Percentiles rank a stretch among this genome's conserved stretches.
Evolutionary conservation across 2,329 filamentous ascomycete species (phyloP).

Genomic region (Phaeosphaeriaceae sp.): DNA sequence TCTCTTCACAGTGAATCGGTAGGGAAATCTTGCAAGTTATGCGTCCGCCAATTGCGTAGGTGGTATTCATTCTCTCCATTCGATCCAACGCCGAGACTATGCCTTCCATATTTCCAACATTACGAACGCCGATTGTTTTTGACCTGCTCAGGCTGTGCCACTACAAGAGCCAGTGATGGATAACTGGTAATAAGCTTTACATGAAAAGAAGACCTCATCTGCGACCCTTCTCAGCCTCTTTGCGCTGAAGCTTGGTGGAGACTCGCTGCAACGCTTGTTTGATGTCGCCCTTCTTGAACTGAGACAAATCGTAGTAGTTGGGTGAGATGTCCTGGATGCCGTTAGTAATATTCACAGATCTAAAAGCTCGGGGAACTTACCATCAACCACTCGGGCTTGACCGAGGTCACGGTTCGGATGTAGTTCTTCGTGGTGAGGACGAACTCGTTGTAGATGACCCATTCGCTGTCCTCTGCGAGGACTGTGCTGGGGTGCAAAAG

Average conservation of each 20-base stretch:
- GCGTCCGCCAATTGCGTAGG: neutral
- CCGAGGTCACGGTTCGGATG: conserved; percentile 88
- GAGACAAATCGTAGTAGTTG: conserved; percentile 84
- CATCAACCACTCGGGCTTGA: conserved; percentile 93
- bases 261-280: conserved; percentile 68
- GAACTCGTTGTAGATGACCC: conserved; percentile 98
- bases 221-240: conserved; percentile 48
- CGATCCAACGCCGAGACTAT: neutral
- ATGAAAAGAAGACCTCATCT: conserved; percentile 5
- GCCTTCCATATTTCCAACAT: neutral
- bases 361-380: conserved; percentile 58
- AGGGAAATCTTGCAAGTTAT: neutral
- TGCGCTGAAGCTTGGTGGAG: conserved; percentile 62
- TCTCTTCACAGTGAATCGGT: no score
- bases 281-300: conserved; percentile 85
- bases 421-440: conserved; percentile 98
- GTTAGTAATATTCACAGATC: conserved; percentile 11
- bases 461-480: conserved; percentile 85
- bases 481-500: conserved; percentile 94
- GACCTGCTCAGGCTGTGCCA: neutral
- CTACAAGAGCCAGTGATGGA: no score
- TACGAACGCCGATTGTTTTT: neutral
- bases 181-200: neutral
- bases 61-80: neutral
- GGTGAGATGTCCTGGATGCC: conserved; percentile 82